These are phyloP conservation scores for Fusarium metavorans DNA, from an alignment of 2,329 filamentous ascomycete genomes.

Conservation along the genomic window DNA sequence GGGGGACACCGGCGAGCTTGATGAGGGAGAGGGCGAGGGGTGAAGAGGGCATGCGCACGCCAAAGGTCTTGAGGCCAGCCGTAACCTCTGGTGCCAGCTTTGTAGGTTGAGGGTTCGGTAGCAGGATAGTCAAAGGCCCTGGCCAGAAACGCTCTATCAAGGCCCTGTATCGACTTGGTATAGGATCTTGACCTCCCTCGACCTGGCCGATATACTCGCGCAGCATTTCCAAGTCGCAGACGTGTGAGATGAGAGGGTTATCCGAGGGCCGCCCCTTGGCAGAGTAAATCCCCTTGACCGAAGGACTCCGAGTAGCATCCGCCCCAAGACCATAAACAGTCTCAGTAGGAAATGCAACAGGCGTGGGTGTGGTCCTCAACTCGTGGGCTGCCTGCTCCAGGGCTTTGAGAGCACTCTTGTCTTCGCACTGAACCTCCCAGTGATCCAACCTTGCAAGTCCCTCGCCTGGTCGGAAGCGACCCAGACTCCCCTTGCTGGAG, in stretches of 20 bases:
- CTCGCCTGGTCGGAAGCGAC: slow-evolving; percentile 47
- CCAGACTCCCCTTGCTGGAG: slow-evolving; percentile 47
- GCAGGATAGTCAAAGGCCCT: slow-evolving; percentile 89
- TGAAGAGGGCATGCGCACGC: slow-evolving; percentile 88
- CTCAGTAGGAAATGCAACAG: slow-evolving; percentile 96
- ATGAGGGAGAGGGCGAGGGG: slow-evolving; percentile 91
- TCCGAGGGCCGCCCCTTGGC: slow-evolving; percentile 93
- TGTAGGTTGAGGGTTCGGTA: slow-evolving; percentile 78
- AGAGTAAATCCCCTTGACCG: slow-evolving; percentile 91
- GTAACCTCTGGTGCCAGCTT: slow-evolving; percentile 91
- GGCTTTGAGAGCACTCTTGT: slow-evolving; percentile 49
- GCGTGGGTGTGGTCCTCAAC: slow-evolving; percentile 74
- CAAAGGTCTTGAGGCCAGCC: slow-evolving; percentile 85
- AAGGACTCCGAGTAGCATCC: slow-evolving; percentile 86
- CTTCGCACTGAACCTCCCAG: slow-evolving; percentile 55
- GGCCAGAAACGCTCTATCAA: slow-evolving; percentile 92
- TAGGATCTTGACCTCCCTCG: slow-evolving; percentile 50
- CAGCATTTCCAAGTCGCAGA: slow-evolving; percentile 84
- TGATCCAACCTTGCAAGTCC: slow-evolving; percentile 52
- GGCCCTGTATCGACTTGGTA: slow-evolving; percentile 82
- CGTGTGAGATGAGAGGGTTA: slow-evolving; percentile 94
- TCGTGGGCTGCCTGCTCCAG: slow-evolving; percentile 75
- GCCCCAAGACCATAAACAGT: slow-evolving; percentile 98
- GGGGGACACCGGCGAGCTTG: slow-evolving; percentile 77
- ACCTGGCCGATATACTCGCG: slow-evolving; percentile 66